Conservation (phyloP, 345 rosid genomes). For the Hibiscus trionum region DNA sequence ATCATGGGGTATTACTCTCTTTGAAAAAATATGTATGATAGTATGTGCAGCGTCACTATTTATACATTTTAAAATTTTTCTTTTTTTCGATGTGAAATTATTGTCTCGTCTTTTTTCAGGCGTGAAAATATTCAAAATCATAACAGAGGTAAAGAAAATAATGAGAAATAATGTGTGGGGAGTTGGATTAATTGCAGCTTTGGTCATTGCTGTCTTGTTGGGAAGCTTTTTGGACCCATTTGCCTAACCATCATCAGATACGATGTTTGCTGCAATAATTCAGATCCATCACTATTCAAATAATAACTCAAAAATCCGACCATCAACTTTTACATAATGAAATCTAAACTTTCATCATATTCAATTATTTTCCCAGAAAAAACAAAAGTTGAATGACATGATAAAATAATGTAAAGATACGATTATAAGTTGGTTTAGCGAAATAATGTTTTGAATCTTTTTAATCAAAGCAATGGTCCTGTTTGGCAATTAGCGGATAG, state of each 20-base stretch:
- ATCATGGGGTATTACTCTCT: rapidly evolving
- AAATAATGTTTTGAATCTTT: too few relatives aligned
- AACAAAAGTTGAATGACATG: not conserved
- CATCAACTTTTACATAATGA: not conserved
- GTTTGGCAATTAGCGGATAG: too few relatives aligned
- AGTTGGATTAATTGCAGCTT: not conserved
- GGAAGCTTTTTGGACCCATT: conserved; percentile 6
- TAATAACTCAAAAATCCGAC: not conserved
- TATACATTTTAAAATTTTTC: too few relatives aligned
- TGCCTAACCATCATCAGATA: not conserved
- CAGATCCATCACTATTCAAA: not conserved
- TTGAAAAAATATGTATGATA: too few relatives aligned
- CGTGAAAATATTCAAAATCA: too few relatives aligned
- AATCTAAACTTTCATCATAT: not conserved
- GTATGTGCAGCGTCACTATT: rapidly evolving
- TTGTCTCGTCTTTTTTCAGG: too few relatives aligned
- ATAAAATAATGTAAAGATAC: too few relatives aligned
- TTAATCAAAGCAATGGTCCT: too few relatives aligned
- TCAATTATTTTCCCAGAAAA: not conserved
- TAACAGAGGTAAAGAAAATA: too few relatives aligned
- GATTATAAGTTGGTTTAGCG: too few relatives aligned
- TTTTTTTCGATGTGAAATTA: too few relatives aligned
- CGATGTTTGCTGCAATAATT: not conserved
- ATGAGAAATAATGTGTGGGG: too few relatives aligned
- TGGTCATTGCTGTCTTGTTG: not conserved